Percentiles rank a stretch among this genome's conserved stretches.
phyloP scores from a whole-genome alignment of 192 early-diverging fungal genomes.

The Linnemannia elongata region DNA sequence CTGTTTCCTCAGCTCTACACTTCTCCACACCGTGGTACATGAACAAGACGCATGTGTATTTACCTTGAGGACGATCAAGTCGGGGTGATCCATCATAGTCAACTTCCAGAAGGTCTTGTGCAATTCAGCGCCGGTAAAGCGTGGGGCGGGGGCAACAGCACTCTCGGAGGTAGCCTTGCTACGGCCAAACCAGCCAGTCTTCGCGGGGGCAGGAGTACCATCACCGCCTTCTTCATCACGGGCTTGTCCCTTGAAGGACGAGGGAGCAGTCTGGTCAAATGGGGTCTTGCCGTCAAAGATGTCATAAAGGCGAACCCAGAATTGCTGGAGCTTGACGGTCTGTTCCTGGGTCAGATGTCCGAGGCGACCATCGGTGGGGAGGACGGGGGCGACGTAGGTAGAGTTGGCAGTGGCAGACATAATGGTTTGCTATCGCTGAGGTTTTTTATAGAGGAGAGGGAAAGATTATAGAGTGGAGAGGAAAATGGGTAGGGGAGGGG shows the following conservation, averaged over 20 bases:
- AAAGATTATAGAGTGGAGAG: neutral
- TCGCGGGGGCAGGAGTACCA: conserved; percentile 8
- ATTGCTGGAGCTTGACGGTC: conserved; percentile 42
- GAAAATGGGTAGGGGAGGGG: neutral
- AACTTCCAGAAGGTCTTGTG: conserved; percentile 41
- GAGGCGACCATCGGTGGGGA: conserved; percentile 49
- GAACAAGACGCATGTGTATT: neutral
- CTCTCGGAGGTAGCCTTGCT: conserved; percentile 24
- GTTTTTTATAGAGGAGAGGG: neutral
- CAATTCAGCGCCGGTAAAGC: conserved; percentile 35
- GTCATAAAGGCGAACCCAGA: conserved; percentile 51
- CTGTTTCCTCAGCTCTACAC: neutral
- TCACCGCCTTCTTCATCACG: conserved; percentile 22
- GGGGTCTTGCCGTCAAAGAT: conserved; percentile 56
- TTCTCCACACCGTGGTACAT: neutral
- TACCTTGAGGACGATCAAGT: conserved; percentile 52
- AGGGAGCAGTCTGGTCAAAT: conserved; percentile 49
- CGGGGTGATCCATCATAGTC: conserved; percentile 54
- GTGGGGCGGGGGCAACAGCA: neutral
- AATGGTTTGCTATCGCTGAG: neutral
- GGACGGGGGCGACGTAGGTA: conserved; percentile 28
- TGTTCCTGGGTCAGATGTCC: conserved; percentile 53
- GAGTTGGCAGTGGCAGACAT: conserved; percentile 1
- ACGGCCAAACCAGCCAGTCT: conserved; percentile 40
- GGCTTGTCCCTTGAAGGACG: conserved; percentile 51